These are phyloP conservation scores for Volutella citrinella DNA, from an alignment of 2,329 filamentous ascomycete species.

Conservation along the genomic window DNA sequence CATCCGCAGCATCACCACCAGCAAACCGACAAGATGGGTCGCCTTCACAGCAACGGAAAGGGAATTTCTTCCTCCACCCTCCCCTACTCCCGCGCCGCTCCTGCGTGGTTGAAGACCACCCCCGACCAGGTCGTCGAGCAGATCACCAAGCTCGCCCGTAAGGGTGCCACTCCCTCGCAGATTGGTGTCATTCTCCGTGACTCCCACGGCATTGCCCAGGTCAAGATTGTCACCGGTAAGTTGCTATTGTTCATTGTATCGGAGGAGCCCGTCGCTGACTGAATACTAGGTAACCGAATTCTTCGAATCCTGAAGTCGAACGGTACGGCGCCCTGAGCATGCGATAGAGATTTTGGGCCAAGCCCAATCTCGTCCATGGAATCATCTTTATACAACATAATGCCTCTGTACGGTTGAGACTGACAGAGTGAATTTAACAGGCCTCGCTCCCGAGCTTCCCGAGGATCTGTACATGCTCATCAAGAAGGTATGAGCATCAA, in stretches of 20 bases:
- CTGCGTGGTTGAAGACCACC: slow-evolving; percentile 97
- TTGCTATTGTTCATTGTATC: no score
- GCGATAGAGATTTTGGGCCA: slow-evolving; percentile 19
- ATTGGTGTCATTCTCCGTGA: slow-evolving; percentile 99
- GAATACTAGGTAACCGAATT: slow-evolving; percentile 90
- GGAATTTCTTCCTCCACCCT: slow-evolving; percentile 94
- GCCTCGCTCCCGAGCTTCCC: slow-evolving; percentile 96
- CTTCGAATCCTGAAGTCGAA: slow-evolving; percentile 97
- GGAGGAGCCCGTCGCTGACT: no score
- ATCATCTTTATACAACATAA: no score
- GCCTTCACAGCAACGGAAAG: slow-evolving; percentile 99
- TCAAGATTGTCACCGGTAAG: slow-evolving; percentile 95
- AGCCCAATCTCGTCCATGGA: no score
- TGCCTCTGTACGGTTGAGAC: slow-evolving; percentile 90
- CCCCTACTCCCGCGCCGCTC: slow-evolving; percentile 91
- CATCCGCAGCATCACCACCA: slow-evolving; percentile 33
- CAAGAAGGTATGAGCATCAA: slow-evolving; percentile 77
- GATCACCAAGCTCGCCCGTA: slow-evolving; percentile 98
- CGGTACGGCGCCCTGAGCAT: slow-evolving; percentile 66
- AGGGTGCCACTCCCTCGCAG: slow-evolving; percentile 97
- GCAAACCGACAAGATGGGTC: slow-evolving; percentile 72
- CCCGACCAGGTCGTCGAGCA: slow-evolving; percentile 98
- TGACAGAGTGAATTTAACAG: slow-evolving; percentile 93
- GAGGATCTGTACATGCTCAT: slow-evolving; percentile 99
- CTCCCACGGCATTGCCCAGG: slow-evolving; percentile 96